These are phyloP conservation scores for Melampsora americana DNA, from an alignment of 1,284 basidiomycete species.

Conservation along the genomic window DNA sequence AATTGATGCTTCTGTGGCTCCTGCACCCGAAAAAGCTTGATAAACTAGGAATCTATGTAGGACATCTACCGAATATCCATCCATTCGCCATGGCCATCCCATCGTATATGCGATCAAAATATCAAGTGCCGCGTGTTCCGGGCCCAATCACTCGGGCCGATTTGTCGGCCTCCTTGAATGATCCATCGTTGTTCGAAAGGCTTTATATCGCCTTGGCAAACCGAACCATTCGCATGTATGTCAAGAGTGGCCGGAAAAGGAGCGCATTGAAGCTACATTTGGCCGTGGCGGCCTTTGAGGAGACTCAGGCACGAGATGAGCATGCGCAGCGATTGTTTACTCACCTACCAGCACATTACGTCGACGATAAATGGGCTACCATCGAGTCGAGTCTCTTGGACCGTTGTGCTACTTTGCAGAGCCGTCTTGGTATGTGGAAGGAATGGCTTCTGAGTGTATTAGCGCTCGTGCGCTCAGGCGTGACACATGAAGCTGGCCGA, in stretches of 20 bases:
- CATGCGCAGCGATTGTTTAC: constrained; percentile 68
- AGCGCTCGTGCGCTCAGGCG: constrained; percentile 49
- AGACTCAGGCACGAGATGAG: constrained; percentile 68
- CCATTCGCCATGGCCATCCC: constrained; percentile 65
- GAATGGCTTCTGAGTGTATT: constrained; percentile 50
- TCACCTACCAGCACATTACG: constrained; percentile 75
- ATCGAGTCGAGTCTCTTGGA: constrained; percentile 46
- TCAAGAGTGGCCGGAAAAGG: constrained; percentile 72
- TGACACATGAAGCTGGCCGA: constrained; percentile 42
- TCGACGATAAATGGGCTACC: constrained; percentile 55
- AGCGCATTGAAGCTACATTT: constrained; percentile 79
- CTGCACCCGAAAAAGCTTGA: constrained; percentile 63
- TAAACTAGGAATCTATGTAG: constrained; percentile 68
- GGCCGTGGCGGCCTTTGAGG: constrained; percentile 76
- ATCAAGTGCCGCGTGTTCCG: background rate
- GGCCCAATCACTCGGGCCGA: constrained; percentile 37
- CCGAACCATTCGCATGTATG: constrained; percentile 76
- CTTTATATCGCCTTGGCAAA: constrained; percentile 61
- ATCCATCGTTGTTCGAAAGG: constrained; percentile 49
- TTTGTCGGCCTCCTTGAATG: constrained; percentile 39
- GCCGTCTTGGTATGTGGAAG: constrained; percentile 47
- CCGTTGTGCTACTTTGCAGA: constrained; percentile 46
- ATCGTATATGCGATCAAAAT: constrained; percentile 19
- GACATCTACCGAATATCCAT: constrained; percentile 67
- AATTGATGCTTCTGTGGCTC: constrained; percentile 37